Percentiles rank a stretch among this genome's conserved stretches.
phyloP scores from a whole-genome alignment of 73 alveolate genomes.

The Blepharisma stoltei region DNA sequence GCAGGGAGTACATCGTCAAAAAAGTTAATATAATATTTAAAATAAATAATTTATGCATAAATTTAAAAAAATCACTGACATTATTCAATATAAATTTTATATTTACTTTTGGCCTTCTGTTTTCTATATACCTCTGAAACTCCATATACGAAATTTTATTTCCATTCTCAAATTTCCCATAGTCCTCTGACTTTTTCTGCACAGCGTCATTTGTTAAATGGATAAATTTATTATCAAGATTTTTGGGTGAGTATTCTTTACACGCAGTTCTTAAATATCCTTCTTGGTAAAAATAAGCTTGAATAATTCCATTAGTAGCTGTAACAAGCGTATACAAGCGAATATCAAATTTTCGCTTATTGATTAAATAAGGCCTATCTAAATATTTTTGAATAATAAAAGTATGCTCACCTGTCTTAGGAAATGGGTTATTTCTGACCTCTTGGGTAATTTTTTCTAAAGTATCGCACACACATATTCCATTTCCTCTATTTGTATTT shows the following conservation, averaged over 20 bases:
- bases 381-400: slow-evolving; percentile 86
- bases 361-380: slow-evolving; percentile 87
- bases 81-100: too few relatives aligned
- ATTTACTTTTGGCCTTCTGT: neutral
- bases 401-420: slow-evolving; percentile 50
- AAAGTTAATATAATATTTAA: too few relatives aligned
- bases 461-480: slow-evolving; percentile 36
- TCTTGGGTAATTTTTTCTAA: slow-evolving; percentile 34
- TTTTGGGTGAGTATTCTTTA: slow-evolving; percentile 57
- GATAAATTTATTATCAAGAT: slow-evolving; percentile 57
- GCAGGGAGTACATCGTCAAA: neutral
- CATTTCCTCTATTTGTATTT: slow-evolving; percentile 57
- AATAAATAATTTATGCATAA: too few relatives aligned
- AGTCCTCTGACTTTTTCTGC: slow-evolving; percentile 83
- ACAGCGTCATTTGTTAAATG: slow-evolving; percentile 98
- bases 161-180: slow-evolving; percentile 95
- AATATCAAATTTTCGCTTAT: slow-evolving; percentile 94
- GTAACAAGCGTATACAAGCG: slow-evolving; percentile 82
- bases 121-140: slow-evolving; percentile 69
- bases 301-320: slow-evolving; percentile 62
- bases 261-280: slow-evolving; percentile 81
- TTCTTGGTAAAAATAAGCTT: slow-evolving; percentile 71
- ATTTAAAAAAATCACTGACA: too few relatives aligned
- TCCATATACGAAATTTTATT: slow-evolving; percentile 66
- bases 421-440: slow-evolving; percentile 32